These are phyloP conservation scores for Didymella exigua DNA, from an alignment of 2,329 filamentous ascomycete species.

Conservation along the genomic window DNA sequence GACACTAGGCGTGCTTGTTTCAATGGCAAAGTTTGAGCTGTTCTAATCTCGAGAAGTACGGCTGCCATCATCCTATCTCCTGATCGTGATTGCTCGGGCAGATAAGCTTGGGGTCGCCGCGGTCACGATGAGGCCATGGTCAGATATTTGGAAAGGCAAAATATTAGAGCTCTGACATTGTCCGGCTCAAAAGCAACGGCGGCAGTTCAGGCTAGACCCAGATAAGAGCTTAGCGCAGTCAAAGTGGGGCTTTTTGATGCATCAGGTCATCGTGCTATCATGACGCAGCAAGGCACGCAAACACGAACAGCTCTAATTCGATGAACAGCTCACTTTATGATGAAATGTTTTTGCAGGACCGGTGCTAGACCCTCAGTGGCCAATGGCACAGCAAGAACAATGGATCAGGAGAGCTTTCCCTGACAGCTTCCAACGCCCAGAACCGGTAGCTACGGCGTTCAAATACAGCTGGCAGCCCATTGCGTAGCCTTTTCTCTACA, in stretches of 20 bases:
- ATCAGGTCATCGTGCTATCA: slow-evolving; percentile 20
- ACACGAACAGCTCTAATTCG: slow-evolving; percentile 20
- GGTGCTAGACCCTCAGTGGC: slow-evolving; percentile 6
- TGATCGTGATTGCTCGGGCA: background rate
- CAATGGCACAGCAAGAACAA: slow-evolving; percentile 23
- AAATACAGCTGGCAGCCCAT: slow-evolving; percentile 16
- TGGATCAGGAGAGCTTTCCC: slow-evolving; percentile 23
- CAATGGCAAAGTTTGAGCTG: background rate
- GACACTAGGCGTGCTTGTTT: background rate
- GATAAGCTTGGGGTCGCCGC: background rate
- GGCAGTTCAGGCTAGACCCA: background rate
- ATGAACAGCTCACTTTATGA: slow-evolving; percentile 27
- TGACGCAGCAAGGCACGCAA: slow-evolving; percentile 16
- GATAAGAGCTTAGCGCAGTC: background rate
- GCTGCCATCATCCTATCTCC: background rate
- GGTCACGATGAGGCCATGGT: slow-evolving; percentile 9
- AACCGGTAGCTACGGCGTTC: slow-evolving; percentile 9
- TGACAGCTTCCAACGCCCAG: slow-evolving; percentile 3
- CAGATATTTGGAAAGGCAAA: slow-evolving; percentile 4
- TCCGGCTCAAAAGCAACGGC: slow-evolving; percentile 2
- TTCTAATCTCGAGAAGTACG: background rate
- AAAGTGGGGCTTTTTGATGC: background rate
- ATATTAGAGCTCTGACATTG: slow-evolving; percentile 4
- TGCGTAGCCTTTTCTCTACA: slow-evolving; percentile 3
- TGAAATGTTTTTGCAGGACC: slow-evolving; percentile 22